Base-by-base conservation (phyloP, 495 filamentous ascomycete genomes). In the Aspergillus leporis region DNA sequence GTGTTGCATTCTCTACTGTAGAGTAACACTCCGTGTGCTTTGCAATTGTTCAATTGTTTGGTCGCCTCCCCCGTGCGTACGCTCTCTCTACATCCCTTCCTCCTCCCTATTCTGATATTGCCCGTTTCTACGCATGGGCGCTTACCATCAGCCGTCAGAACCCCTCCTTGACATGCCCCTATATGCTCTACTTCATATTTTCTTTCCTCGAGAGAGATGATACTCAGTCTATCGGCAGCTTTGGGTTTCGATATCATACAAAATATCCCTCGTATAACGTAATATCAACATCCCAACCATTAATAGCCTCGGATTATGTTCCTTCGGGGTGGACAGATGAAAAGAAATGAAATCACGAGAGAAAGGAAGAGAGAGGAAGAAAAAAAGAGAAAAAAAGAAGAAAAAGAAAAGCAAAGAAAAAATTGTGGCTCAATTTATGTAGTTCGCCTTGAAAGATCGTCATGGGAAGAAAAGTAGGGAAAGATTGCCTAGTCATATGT, bases 171-270 rank as follows among this genome's bases (percentile, higher is more conserved):
- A 13, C 34, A 5, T 38, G n/a, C n/a, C n/a, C 23, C 23, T 23
- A 8, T 8, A 4, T 19, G 41, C 3, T 47, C 43, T 47, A 22
- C 19, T 21, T 1, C 21, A 19, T n/a, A 21, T 28, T 7, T 19
- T 8, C n/a, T 1, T 5, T 2, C 5, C 16, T 46, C 13, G 14
- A 40, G n/a, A 31, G 46, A 43, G 22, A 46, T 31, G 12, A 32
- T 47, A 34, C 43, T 32, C 28, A 31, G 38, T 45, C 43, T 31
- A 55, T 55, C 53, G 21, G 43, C 41, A 46, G 53, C 40, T 32
- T 53, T 13, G 32, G 38, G 53, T 30, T 41, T n/a, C 34, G 19
- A 30, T 55, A 55, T 46, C 53, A 55, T 55, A 46, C 28, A 21
- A 55, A 18, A 47, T 32, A 25, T 47, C 19, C 38, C 23, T 47